Evolutionary conservation across 441 rosid genomes (phyloP).

Genomic region (Pelargonium myrrhifolium): DNA sequence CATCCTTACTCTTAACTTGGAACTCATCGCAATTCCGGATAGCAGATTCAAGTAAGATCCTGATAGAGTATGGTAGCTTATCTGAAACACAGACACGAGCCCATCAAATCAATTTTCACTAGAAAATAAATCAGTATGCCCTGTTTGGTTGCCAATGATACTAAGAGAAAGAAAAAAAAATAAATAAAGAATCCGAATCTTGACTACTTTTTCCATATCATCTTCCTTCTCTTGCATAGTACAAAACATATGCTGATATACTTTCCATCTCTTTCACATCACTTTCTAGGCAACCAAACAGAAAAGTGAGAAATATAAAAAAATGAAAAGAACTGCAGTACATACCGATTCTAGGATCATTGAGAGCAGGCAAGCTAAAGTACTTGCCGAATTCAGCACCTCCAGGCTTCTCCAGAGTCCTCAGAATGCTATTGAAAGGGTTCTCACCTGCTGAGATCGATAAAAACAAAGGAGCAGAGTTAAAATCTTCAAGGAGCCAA

Average conservation of each 20-base stretch:
- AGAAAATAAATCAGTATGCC: not conserved
- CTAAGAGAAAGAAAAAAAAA: not conserved
- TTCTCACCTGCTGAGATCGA: conserved; percentile 35
- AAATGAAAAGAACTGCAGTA: conserved; percentile 1
- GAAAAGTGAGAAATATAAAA: not conserved
- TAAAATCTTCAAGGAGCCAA: not conserved
- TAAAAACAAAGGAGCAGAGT: not conserved
- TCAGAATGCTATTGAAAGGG: conserved; percentile 45
- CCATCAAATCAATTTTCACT: conserved; percentile 5
- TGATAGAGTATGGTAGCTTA: conserved; percentile 52
- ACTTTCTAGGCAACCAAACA: conserved; percentile 14
- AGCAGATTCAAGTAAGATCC: conserved; percentile 61
- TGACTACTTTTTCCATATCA: not conserved
- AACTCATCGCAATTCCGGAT: conserved; percentile 67
- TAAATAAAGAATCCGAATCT: not conserved
- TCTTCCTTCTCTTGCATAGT: not conserved
- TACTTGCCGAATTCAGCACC: conserved; percentile 49
- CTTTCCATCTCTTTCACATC: conserved; percentile 3
- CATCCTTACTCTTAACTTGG: conserved; percentile 56
- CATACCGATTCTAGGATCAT: conserved; percentile 61
- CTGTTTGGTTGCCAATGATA: not conserved
- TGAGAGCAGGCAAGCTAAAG: conserved; percentile 50
- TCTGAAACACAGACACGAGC: conserved; percentile 34
- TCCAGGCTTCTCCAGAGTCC: conserved; percentile 43
- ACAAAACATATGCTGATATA: not conserved